A percentile compares a stretch with the other conserved stretches of the same genome.
Evolutionary conservation across 106 monocot species (phyloP).

Genomic region (Dendrobium chrysotoxum): DNA sequence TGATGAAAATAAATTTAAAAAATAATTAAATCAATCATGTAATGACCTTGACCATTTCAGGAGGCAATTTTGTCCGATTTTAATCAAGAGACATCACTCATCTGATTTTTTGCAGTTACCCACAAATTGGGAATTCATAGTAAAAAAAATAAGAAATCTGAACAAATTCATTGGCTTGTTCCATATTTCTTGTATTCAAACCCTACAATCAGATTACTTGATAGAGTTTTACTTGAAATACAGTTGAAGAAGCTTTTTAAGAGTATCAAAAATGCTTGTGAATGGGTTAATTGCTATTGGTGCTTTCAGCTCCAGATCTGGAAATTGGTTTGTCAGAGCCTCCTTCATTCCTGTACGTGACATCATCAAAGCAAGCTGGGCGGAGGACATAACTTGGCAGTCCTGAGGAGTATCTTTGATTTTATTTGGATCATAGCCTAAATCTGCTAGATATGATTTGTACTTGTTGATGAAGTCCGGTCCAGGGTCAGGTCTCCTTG

Average conservation of each 20-base stretch:
- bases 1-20: too few relatives aligned
- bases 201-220: too few relatives aligned
- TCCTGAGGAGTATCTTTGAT: constrained; percentile 95
- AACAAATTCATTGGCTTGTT: too few relatives aligned
- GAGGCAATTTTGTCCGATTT: too few relatives aligned
- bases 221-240: constrained; percentile 50
- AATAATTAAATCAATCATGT: too few relatives aligned
- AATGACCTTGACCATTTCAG: too few relatives aligned
- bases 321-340: constrained; percentile 83
- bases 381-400: constrained; percentile 60
- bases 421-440: constrained; percentile 59
- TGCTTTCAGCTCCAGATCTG: constrained; percentile 54
- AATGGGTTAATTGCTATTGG: constrained; percentile 64
- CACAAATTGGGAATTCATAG: too few relatives aligned
- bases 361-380: constrained; percentile 66
- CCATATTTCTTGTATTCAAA: too few relatives aligned
- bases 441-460: constrained; percentile 67
- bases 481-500: constrained; percentile 79
- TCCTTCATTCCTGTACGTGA: constrained; percentile 64
- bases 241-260: constrained; percentile 78
- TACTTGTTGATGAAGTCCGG: constrained; percentile 77
- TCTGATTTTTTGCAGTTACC: too few relatives aligned
- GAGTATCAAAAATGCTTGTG: constrained; percentile 74
- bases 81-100: too few relatives aligned
- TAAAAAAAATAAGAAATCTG: too few relatives aligned